A percentile compares a stretch with the other conserved stretches of the same genome.
phyloP scores from a whole-genome alignment of 768 basidiomycete genomes.

The Fomitopsis serialis region DNA sequence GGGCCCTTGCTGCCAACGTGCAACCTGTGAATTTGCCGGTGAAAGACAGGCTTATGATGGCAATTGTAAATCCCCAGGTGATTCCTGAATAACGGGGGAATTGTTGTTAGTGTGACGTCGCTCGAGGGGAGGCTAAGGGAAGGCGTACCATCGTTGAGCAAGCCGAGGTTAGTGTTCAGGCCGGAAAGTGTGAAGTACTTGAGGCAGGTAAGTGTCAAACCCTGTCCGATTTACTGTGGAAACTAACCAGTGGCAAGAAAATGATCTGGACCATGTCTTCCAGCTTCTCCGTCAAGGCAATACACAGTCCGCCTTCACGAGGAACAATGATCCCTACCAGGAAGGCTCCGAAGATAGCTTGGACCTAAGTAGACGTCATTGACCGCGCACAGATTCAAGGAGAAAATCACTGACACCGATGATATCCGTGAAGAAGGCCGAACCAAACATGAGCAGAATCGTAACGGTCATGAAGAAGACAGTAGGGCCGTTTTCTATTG shows the following conservation, averaged over 20 bases:
- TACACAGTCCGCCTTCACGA: slow-evolving; percentile 80
- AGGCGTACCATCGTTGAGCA: slow-evolving; percentile 64
- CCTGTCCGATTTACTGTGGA: background rate
- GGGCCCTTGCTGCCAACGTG: slow-evolving; percentile 54
- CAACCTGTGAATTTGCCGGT: slow-evolving; percentile 88
- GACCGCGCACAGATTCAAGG: background rate
- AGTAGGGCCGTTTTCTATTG: slow-evolving; percentile 76
- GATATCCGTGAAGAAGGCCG: slow-evolving; percentile 89
- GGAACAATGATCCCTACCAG: slow-evolving; percentile 79
- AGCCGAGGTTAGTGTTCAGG: slow-evolving; percentile 79
- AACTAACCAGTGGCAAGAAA: slow-evolving; percentile 72
- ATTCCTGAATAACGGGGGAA: slow-evolving; percentile 36
- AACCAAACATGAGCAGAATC: slow-evolving; percentile 76
- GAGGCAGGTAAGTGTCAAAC: background rate
- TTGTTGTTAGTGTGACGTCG: background rate
- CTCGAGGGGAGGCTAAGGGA: background rate
- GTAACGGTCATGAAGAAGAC: slow-evolving; percentile 86
- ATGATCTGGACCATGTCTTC: slow-evolving; percentile 92
- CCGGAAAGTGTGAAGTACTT: slow-evolving; percentile 94
- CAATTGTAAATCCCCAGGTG: slow-evolving; percentile 86
- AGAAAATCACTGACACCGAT: slow-evolving; percentile 51
- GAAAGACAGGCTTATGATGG: slow-evolving; percentile 76
- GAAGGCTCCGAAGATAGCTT: slow-evolving; percentile 92
- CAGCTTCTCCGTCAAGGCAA: slow-evolving; percentile 88
- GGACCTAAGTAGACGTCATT: slow-evolving; percentile 30